A percentile compares a stretch with the other conserved stretches of the same genome.
phyloP scores from a whole-genome alignment of 495 filamentous ascomycete species.

The Hypoxylon perforatum region DNA sequence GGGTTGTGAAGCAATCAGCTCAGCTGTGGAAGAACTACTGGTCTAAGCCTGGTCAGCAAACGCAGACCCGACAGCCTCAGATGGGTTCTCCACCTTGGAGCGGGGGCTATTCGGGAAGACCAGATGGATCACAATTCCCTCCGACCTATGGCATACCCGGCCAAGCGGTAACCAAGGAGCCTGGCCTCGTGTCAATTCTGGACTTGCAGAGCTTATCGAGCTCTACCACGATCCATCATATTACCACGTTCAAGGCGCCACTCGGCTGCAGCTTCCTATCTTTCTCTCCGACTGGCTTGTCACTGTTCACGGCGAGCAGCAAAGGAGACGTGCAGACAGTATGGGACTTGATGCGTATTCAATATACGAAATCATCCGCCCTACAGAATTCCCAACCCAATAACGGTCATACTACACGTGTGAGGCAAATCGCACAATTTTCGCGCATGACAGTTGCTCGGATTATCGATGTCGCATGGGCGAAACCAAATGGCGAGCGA shows the following conservation, averaged over 20 bases:
- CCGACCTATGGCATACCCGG: constrained; percentile 75
- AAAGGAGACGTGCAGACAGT: constrained; percentile 93
- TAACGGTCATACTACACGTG: constrained; percentile 55
- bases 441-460: constrained; percentile 89
- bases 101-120: constrained; percentile 43
- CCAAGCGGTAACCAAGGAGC: constrained; percentile 67
- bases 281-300: constrained; percentile 84
- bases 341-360: constrained; percentile 89
- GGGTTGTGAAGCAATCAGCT: constrained; percentile 85
- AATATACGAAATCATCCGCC: constrained; percentile 63
- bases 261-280: constrained; percentile 92
- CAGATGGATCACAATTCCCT: constrained; percentile 69
- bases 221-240: constrained; percentile 64
- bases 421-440: constrained; percentile 87
- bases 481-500: constrained; percentile 79
- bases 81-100: constrained; percentile 56
- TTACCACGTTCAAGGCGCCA: constrained; percentile 82
- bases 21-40: constrained; percentile 93
- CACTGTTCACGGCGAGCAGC: constrained; percentile 86
- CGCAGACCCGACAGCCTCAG: constrained; percentile 52
- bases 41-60: constrained; percentile 66
- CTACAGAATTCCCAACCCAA: constrained; percentile 54
- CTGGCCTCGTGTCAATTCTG: constrained; percentile 83
- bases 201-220: constrained; percentile 74
- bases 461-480: constrained; percentile 91